Conservation (phyloP, 441 rosid species). For the Bruguiera hainesii region DNA sequence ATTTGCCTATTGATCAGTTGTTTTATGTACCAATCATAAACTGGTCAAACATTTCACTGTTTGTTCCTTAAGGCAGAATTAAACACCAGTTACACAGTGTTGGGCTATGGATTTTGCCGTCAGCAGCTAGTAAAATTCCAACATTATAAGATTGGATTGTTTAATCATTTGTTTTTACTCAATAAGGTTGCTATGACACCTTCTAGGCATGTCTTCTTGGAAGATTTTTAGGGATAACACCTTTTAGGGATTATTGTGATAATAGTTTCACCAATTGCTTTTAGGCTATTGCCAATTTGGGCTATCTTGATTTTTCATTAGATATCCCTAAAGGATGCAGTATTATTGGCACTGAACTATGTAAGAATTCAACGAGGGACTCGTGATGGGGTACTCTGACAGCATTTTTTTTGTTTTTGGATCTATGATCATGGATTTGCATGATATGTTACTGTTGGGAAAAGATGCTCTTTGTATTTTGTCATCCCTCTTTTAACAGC, state of each 20-base stretch:
- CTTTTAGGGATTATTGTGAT: too few relatives aligned
- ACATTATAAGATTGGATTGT: too few relatives aligned
- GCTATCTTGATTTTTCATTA: slow-evolving; percentile 4
- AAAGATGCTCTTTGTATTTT: not conserved
- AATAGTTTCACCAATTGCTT: not conserved
- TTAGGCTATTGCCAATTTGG: not conserved
- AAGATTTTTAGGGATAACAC: too few relatives aligned
- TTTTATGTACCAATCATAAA: not conserved
- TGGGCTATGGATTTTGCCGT: too few relatives aligned
- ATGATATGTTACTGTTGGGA: not conserved
- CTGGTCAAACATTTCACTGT: not conserved
- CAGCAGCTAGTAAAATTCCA: too few relatives aligned
- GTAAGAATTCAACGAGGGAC: not conserved
- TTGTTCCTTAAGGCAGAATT: too few relatives aligned
- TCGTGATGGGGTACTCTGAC: not conserved
- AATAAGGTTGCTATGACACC: too few relatives aligned
- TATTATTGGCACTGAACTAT: slow-evolving; percentile 6
- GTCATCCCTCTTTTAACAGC: not conserved
- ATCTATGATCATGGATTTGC: not conserved
- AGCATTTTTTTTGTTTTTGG: too few relatives aligned
- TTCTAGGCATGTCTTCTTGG: too few relatives aligned
- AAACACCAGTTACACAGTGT: too few relatives aligned
- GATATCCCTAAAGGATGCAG: not conserved
- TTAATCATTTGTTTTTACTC: too few relatives aligned
- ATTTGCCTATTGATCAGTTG: not conserved